Evolutionary conservation across 495 filamentous ascomycete genomes (phyloP).

Genomic region (Tetracladium setigerum): DNA sequence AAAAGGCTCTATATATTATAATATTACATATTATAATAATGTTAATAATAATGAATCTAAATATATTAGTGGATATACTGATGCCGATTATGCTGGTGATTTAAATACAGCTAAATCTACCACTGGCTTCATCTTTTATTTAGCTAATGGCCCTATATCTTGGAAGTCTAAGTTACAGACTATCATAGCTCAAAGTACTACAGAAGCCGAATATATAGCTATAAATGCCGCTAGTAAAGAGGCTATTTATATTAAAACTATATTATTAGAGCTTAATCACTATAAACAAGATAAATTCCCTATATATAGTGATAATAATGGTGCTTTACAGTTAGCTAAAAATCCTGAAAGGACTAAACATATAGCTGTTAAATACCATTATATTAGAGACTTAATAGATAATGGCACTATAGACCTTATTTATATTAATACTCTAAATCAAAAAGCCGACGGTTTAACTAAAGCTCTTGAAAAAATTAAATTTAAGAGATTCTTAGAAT

Average conservation of each 20-base stretch:
- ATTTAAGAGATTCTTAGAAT: no score
- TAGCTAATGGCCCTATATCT: conserved; percentile 4
- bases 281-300: conserved; percentile 7
- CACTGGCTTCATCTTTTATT: conserved; percentile 5
- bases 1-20: conserved; percentile 10
- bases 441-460: conserved; percentile 10
- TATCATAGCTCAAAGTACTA: conserved; percentile 6
- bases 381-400: conserved; percentile 11
- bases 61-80: no score
- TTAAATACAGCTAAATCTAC: conserved; percentile 5
- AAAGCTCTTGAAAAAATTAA: conserved; percentile 8
- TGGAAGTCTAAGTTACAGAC: conserved; percentile 10
- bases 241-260: conserved; percentile 4
- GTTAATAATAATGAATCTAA: not conserved
- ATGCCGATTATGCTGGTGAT: conserved; percentile 12
- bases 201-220: no score
- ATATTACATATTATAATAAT: conserved; percentile 10
- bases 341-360: conserved; percentile 12
- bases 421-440: conserved; percentile 7
- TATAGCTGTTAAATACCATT: conserved; percentile 13
- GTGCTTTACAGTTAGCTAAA: conserved; percentile 6
- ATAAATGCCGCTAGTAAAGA: conserved; percentile 13
- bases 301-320: conserved; percentile 12
- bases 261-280: conserved; percentile 5
- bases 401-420: conserved; percentile 11